Evolutionary conservation across 352 stramenopile genomes (phyloP), one percentile per base, ranked within the genome.

Genomic region (Pilasporangium apinafurcum): DNA sequence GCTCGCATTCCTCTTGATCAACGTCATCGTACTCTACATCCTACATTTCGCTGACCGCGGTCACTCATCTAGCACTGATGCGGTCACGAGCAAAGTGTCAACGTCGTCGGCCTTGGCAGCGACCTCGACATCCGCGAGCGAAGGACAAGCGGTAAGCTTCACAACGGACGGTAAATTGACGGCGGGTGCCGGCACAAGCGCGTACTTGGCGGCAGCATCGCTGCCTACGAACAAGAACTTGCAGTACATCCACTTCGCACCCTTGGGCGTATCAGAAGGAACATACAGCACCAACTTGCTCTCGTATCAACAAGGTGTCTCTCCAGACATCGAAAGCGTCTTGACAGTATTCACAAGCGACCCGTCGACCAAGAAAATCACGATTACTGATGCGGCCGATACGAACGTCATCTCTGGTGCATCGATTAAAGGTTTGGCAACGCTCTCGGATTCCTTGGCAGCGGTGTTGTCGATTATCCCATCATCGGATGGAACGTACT

Each of bases 11-110:
- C 51, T 90, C 24, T 56, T 86, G 28, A 46, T 83, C 68, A 90
- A 90, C 64, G 62, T 90, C 67, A 81, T 91, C 45, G 78, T 84
- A 29, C 62, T 91, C 24, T 91, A 91, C 70, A 58, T 87, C 29
- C 51, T 91, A 31, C 78, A 91, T 65, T 91, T 91, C 55, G 74
- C 61, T 16, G 71, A 87, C 63, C 71, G 71, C 44, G 67, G 58
- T 37, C 52, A 44, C 43, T 65, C 48, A 29, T 46, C 37, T n/a
- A 50, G 18, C 20, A 48, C 45, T 24, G 46, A 51, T 46, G 56
- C 68, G 2, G 49, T 71, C 34, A 54, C 61, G 0, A 65, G 58
- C 36, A 57, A 51, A 46, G 74, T 83, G 54, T 57, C 51, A 14
- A 42, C 61, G 30, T 29, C 47, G 24, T 21, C 2, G 18, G 21